Evolutionary conservation across 345 rosid genomes (phyloP), one percentile per base, ranked within the genome.

Genomic region (Reutealis trisperma): DNA sequence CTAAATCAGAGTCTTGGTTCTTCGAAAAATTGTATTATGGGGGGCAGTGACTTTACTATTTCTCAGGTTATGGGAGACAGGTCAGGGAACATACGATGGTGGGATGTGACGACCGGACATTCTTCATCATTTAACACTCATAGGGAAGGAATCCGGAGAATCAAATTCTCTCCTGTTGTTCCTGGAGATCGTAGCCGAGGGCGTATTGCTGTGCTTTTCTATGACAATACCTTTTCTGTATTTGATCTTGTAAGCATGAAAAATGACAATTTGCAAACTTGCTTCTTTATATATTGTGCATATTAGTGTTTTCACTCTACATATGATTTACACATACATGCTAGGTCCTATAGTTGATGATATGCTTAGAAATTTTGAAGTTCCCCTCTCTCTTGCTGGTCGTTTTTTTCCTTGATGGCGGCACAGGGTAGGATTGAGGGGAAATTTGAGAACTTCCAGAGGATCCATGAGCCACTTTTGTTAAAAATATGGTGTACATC

Each of bases 41-140:
- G 76, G 70, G 78, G 72, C 62, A 18, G 58, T 83, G 68, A 73
- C 76, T 63, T 71, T 74, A 75, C 73, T 71, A 75, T 80, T 70
- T 78, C 81, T 78, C 88, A 90, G 93, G 91, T 87, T 37, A 89
- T 89, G 90, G 92, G 92, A 68, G 92, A 89, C 78, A 85, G 94
- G 78, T 92, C 96, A 25, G 98, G 99, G 81, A 93, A 87, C 84
- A 91, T 96, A 80, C 83, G 99, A 84, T 96, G 99, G 99, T 96
- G 99, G 99, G 99, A 96, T 87, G 93, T 96, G 75, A 93, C 89
- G 75, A 92, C 91, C 80, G 99, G 99, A 61, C 93, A 90, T 71
- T 96, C 99, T 77, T 96, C 99, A 73, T 92, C 98, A 79, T 93
- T 96, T 73, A 92, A 87, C 83, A 90, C 93, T 75, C 96, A 92